Evolutionary conservation across 305 asterid genomes (phyloP).

Genomic region (Andrographis paniculata): DNA sequence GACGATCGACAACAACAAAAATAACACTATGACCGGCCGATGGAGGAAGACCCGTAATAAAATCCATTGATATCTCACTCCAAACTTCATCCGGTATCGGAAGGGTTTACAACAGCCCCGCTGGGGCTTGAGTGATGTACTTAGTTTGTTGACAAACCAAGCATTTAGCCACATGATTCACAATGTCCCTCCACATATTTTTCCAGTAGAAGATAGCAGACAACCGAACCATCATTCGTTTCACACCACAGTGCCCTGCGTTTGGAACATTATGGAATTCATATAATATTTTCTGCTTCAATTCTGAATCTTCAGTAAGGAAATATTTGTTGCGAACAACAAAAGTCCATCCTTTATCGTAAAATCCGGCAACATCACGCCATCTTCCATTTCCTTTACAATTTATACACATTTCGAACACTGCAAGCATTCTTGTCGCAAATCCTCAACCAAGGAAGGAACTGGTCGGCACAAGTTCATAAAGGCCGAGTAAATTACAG

Average conservation of each 20-base stretch:
- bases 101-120: neutral
- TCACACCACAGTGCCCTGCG: neutral
- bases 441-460: neutral
- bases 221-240: neutral
- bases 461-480: neutral
- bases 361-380: neutral
- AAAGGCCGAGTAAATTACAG: too few species aligned
- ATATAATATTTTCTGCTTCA: neutral
- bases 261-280: neutral
- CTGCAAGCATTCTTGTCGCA: neutral
- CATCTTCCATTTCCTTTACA: too few species aligned
- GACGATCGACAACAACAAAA: neutral
- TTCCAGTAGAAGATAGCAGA: neutral
- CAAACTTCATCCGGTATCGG: neutral
- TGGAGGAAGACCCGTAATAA: neutral
- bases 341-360: neutral
- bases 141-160: neutral
- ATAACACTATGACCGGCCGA: neutral
- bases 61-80: constrained; percentile 1
- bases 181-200: neutral
- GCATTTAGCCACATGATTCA: neutral
- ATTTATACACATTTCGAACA: too few species aligned
- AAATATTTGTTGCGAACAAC: neutral
- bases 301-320: neutral
- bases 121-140: neutral